Evolutionary conservation across 371 early-diverging fungal genomes (phyloP), one percentile per base, ranked within the genome.

Genomic region (Mortierella sp.): DNA sequence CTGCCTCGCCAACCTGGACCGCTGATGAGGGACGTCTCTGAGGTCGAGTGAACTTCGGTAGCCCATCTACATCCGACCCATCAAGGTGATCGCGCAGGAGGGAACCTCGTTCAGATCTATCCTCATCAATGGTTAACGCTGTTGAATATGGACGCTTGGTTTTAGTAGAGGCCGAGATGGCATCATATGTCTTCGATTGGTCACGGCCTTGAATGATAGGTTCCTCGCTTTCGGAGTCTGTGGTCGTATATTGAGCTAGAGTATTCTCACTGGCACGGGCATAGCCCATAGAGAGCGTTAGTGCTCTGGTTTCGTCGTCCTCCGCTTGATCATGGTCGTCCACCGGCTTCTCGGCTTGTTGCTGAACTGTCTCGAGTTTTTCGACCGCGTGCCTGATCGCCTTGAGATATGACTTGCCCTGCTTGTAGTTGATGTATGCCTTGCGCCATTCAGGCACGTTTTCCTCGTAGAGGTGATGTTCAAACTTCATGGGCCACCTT

Each of bases 371-470:
- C 17, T 57, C 39, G 14, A 34, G 19, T 1, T 52, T 53, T 2
- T 52, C 59, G 42, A 76, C 47, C 30, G 70, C 70, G 3, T 31
- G 21, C 31, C 61, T 63, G 31, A 70, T 62, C 7, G 56, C 64
- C 50, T 76, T 70, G 46, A 76, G 66, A 32, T 64, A 50, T 44
- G 61, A 64, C 31, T 76, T 76, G 43, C 78, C 70, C 49, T 70
- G 78, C 32, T 65, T 76, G 48, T 76, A 76, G 47, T 76, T 61
- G 30, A 92, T 79, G 72, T 95, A 95, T 50, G 90, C 90, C 59
- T 86, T 87, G 55, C 84, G 82, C 95, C 95, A 95, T 75, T 94
- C 95, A 15, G 94, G 93, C 26, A 94, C 91, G 41, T 89, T 84
- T 67, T 95, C 90, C 5, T 87, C 81, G 57, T 89, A 89, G 12